A percentile compares a stretch with the other conserved stretches of the same genome.
These are phyloP conservation scores for Fonsecaea nubica DNA, from an alignment of 2,329 filamentous ascomycete genomes.

Conservation along the genomic window DNA sequence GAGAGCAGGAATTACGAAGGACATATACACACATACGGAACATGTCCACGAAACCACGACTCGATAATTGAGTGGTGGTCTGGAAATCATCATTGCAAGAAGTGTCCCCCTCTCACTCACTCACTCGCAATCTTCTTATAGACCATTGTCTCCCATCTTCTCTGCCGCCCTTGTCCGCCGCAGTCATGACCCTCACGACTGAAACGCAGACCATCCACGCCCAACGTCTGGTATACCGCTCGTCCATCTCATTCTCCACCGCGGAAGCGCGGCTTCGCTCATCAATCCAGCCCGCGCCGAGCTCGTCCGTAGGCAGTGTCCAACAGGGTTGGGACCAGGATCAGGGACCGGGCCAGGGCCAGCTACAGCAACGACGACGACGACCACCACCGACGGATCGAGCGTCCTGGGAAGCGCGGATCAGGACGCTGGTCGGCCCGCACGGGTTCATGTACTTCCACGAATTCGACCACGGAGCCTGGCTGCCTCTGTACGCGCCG, in stretches of 20 bases:
- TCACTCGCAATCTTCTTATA: background rate
- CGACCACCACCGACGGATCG: conserved; percentile 8
- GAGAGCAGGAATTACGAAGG: no score
- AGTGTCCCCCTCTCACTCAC: background rate
- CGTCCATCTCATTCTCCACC: conserved; percentile 14
- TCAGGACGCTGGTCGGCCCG: conserved; percentile 18
- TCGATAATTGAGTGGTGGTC: background rate
- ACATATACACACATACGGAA: background rate
- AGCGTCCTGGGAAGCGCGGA: conserved; percentile 12
- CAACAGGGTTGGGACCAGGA: no score
- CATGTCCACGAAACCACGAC: background rate
- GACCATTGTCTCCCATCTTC: background rate
- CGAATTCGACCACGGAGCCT: conserved; percentile 29
- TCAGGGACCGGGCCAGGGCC: background rate
- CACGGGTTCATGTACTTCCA: conserved; percentile 34
- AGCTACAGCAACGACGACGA: background rate
- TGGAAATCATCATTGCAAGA: background rate
- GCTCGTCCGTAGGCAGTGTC: background rate
- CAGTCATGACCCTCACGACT: conserved; percentile 20
- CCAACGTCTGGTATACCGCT: conserved; percentile 24
- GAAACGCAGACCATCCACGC: conserved; percentile 13
- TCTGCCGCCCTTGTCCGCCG: background rate
- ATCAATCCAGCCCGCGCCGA: conserved; percentile 19
- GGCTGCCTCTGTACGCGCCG: conserved; percentile 25
- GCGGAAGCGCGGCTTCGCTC: conserved; percentile 27